Evolutionary conservation across 352 stramenopile genomes (phyloP), one percentile per base, ranked within the genome.

Genomic region (Pythium chondricola): DNA sequence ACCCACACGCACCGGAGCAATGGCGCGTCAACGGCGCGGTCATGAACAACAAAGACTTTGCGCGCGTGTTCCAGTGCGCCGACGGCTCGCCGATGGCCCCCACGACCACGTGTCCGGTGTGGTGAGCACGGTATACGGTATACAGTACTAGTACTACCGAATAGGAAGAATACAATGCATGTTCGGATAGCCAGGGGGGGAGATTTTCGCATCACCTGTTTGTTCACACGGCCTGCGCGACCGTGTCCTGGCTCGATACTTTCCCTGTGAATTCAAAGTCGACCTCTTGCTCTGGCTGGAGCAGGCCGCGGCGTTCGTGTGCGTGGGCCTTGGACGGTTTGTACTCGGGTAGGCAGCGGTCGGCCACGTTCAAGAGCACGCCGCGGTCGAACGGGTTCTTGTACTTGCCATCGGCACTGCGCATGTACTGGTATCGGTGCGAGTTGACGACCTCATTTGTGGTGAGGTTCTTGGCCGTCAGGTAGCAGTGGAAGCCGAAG

Each of bases 391-490:
- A 83, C 6, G 66, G 72, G 43, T 72, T 75, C 6, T 30, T 43
- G 42, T 65, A 72, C 7, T 24, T 22, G 20, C 61, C 69, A 29
- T 66, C 39, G 14, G 50, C 57, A 6, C 55, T 52, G 22, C 63
- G 65, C 16, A 77, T 45, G 37, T 78, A 73, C 48, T 69, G 63
- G 41, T 89, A 88, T 8, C 81, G 78, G 54, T 85, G 61, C 6
- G 69, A 56, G 49, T 90, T 86, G 30, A 89, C 60, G 46, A 86
- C 50, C 52, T 93, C 82, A 36, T 90, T 90, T 21, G 82, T 93
- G 16, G 82, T 91, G 22, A 86, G 56, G 52, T 91, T 89, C 13
- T 63, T 72, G 25, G 62, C 50, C 9, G 69, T 79, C n/a, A 93
- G 67, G 50, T 88, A 93, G 27, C 83, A 56, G 51, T 93, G 82